These are phyloP conservation scores for Sanghuangporus sanghuang DNA, from an alignment of 1,284 basidiomycete genomes.

Conservation along the genomic window DNA sequence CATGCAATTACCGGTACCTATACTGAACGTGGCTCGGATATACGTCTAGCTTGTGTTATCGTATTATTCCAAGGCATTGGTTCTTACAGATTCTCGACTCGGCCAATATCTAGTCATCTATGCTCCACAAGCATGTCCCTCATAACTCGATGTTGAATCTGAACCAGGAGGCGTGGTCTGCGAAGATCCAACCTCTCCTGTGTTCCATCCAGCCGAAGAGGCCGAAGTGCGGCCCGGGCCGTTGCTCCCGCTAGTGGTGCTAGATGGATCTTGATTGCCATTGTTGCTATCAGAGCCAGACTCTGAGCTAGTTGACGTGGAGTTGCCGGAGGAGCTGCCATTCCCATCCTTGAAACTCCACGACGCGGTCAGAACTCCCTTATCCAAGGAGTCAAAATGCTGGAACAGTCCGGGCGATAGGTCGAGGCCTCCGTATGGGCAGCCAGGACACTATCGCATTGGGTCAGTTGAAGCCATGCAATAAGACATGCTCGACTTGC, in stretches of 20 bases:
- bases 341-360: neutral
- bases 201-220: neutral
- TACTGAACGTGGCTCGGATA: too few relatives aligned
- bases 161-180: neutral
- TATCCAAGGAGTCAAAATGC: constrained; percentile 41
- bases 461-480: neutral
- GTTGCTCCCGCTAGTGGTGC: neutral
- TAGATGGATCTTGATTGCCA: neutral
- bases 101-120: too few relatives aligned
- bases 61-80: too few relatives aligned
- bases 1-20: too few relatives aligned
- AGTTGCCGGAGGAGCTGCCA: neutral
- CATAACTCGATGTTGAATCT: neutral
- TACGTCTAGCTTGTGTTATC: too few relatives aligned
- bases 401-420: constrained; percentile 71
- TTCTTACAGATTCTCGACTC: too few relatives aligned
- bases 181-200: neutral
- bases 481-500: constrained; percentile 30
- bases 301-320: neutral
- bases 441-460: constrained; percentile 57
- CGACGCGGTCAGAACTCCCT: constrained; percentile 37
- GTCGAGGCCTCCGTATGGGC: constrained; percentile 72
- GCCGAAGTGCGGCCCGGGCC: neutral
- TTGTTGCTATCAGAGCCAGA: neutral
- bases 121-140: too few relatives aligned